Conservation (phyloP, 2,329 filamentous ascomycete genomes). For the Neoscytalidium dimidiatum region DNA sequence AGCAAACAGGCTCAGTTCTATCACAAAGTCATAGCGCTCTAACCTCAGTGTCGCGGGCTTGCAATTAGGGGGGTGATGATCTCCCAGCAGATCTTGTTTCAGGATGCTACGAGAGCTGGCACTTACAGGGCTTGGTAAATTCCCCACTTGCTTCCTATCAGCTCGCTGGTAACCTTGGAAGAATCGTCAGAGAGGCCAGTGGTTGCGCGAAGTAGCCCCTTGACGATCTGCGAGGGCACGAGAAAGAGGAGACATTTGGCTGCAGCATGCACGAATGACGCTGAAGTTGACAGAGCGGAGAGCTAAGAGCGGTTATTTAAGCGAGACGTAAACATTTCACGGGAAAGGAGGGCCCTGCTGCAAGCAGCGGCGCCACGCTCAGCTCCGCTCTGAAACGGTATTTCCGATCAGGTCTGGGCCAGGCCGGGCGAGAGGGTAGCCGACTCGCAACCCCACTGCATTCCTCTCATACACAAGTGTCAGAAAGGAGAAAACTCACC, state of each 20-base stretch:
- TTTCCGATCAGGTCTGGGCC: neutral
- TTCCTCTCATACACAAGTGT: no score
- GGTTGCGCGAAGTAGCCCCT: neutral
- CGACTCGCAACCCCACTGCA: no score
- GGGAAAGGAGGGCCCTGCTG: neutral
- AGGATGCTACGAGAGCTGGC: neutral
- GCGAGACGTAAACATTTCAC: neutral
- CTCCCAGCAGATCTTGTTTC: neutral
- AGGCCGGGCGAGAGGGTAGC: neutral
- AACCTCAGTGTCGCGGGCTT: no score
- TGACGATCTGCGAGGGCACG: neutral
- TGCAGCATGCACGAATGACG: neutral
- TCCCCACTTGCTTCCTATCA: constrained; percentile 2
- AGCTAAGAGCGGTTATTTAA: neutral
- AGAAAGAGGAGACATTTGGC: neutral
- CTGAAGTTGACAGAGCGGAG: neutral
- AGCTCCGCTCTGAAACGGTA: neutral
- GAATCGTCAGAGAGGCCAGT: neutral
- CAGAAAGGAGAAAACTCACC: neutral
- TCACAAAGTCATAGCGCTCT: no score
- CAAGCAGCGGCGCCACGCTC: neutral
- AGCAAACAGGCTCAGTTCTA: neutral
- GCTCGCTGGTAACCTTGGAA: neutral
- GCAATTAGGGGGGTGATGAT: neutral
- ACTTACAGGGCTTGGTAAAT: constrained; percentile 8